A percentile compares a stretch with the other conserved stretches of the same genome.
Evolutionary conservation across 2,329 filamentous ascomycete species (phyloP).

Genomic region (Neoscytalidium dimidiatum): DNA sequence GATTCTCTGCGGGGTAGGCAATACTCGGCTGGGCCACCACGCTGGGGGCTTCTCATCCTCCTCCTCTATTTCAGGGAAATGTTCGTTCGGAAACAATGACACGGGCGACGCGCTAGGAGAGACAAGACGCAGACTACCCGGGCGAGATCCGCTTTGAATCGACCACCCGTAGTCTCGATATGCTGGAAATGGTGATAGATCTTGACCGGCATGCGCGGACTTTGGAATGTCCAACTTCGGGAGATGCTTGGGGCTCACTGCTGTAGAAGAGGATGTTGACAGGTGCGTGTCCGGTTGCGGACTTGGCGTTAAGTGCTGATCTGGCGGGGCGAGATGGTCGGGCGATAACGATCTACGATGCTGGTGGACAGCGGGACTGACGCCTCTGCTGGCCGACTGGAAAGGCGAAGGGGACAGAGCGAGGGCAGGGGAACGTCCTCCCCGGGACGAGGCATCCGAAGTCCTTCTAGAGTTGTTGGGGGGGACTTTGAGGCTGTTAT

Average conservation of each 20-base stretch:
- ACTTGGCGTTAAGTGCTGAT: constrained; percentile 26
- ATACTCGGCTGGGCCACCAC: constrained; percentile 80
- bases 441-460: constrained; percentile 10
- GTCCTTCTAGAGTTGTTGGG: constrained; percentile 9
- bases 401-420: constrained; percentile 43
- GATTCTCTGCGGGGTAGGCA: constrained; percentile 73
- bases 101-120: constrained; percentile 50
- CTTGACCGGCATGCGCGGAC: constrained; percentile 14
- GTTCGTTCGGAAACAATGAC: constrained; percentile 51
- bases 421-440: constrained; percentile 37
- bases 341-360: constrained; percentile 27
- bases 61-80: constrained; percentile 44
- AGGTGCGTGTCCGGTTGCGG: background rate
- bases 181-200: constrained; percentile 65
- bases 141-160: constrained; percentile 45
- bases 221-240: constrained; percentile 46
- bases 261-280: constrained; percentile 1
- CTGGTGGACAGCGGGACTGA: constrained; percentile 30
- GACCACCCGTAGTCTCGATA: constrained; percentile 59
- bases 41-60: constrained; percentile 49
- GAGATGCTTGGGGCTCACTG: constrained; percentile 31
- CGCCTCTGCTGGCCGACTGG: constrained; percentile 28
- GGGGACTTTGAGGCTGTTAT: constrained; percentile 2
- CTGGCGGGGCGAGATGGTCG: constrained; percentile 41
- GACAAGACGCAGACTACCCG: constrained; percentile 60